Evolutionary conservation across 495 filamentous ascomycete species (phyloP), one percentile per base, ranked within the genome.

Genomic region (Rhypophila decipiens): DNA sequence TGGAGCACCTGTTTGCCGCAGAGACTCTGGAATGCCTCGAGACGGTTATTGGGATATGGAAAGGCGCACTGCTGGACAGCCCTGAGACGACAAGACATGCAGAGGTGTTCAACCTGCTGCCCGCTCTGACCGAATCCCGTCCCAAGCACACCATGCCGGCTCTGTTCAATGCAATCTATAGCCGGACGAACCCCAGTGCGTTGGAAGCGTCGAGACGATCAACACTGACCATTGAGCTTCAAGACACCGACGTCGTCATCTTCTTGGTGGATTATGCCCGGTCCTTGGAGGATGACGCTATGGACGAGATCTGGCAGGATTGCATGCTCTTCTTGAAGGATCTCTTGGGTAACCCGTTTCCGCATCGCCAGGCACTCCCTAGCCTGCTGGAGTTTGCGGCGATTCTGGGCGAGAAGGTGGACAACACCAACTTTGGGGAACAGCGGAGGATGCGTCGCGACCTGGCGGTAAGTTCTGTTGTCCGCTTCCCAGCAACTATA

Each of bases 221-320:
- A 15, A 89, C 86, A 0, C 65, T 97, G 53, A 94, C 91, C 0
- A 87, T 89, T 8, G 84, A 83, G 48, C 65, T 97, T 5, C 78
- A 81, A 20, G 91, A 95, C 49, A 75, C 78, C 2, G 89, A 95
- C 54, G 69, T 97, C 13, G 87, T 90, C 8, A 78, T 83, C 17
- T 99, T 97, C 60, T 65, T 97, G 45, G 84, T 93, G 4, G 85
- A 88, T 39, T 99, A 97, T 60, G 84, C 89, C 1, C 77, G 80
- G 19, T 91, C 89, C 3, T 70, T 96, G 12, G 93, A 99, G 57
- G 93, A 99, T 54, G 93, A 99, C 71, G 85, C 93, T n/a, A 91
- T 97, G 74, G 94, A 99, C 58, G 93, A 99, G 66, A 96, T 99
- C 24, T 99, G 93, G 93, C 72, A 79, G 31, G 94, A 99, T 57